Conservation (phyloP, 345 rosid species). For the Lenwebbia sp. region DNA sequence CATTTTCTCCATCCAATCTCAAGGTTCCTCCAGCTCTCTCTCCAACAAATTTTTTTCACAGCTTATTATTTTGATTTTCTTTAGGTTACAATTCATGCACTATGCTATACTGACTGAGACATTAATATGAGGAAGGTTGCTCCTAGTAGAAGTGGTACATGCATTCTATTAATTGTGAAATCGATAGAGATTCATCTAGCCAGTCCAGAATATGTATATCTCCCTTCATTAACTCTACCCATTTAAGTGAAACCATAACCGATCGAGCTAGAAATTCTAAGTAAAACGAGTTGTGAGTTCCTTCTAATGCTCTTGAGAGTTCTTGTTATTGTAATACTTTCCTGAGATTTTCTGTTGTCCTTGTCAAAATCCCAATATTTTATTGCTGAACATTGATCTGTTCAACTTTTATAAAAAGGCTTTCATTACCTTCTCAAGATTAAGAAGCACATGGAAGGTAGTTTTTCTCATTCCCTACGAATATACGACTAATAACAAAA, state of each 20-base stretch:
- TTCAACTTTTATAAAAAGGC: background rate
- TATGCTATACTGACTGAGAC: background rate
- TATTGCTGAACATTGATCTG: background rate
- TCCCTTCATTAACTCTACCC: background rate
- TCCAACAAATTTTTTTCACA: background rate
- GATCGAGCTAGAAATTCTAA: too few relatives aligned
- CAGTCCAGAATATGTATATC: too few relatives aligned
- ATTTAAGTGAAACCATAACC: background rate
- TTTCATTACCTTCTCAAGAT: background rate
- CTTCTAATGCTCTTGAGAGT: background rate
- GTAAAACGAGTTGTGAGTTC: background rate
- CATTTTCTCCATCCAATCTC: constrained; percentile 66
- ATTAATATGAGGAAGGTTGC: background rate
- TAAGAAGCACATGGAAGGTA: background rate
- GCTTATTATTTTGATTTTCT: background rate
- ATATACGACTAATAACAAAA: background rate
- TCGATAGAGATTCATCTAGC: background rate
- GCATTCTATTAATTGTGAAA: background rate
- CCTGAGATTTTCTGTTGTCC: background rate
- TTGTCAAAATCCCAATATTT: background rate
- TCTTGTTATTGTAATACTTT: background rate
- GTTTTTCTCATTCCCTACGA: background rate
- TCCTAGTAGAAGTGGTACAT: background rate
- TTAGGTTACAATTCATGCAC: background rate
- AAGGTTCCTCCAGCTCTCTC: constrained; percentile 32